Evolutionary conservation across 306 rosid species (phyloP).

Genomic region (Citrullus mucosospermus): DNA sequence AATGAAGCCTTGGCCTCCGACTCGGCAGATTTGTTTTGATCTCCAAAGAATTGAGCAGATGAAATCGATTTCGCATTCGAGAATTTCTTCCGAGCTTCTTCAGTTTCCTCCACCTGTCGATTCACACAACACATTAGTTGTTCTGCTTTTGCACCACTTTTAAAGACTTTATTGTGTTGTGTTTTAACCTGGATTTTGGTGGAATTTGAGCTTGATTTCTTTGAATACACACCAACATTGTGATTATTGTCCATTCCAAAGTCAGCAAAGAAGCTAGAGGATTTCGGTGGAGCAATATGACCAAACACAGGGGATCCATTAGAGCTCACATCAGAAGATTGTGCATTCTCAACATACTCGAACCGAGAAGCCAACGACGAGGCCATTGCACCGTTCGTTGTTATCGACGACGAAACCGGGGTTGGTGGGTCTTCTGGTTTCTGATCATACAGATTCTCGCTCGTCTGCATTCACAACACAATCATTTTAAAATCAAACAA

Average conservation of each 20-base stretch:
- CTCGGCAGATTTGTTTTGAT: slow-evolving; percentile 51
- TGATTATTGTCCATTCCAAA: slow-evolving; percentile 63
- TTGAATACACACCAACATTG: slow-evolving; percentile 14
- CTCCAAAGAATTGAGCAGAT: slow-evolving; percentile 85
- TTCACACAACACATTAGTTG: not conserved
- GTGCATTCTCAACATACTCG: slow-evolving; percentile 81
- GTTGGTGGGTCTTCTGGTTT: slow-evolving; percentile 73
- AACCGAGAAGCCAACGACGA: slow-evolving; percentile 61
- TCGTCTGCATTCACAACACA: slow-evolving; percentile 40
- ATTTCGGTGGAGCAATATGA: slow-evolving; percentile 76
- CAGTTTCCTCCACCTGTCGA: slow-evolving; percentile 53
- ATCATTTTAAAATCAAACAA: not conserved
- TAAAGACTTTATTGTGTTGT: not conserved
- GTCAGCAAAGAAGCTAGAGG: slow-evolving; percentile 83
- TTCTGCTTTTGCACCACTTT: not conserved
- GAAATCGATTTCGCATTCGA: slow-evolving; percentile 90
- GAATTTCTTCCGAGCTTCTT: slow-evolving; percentile 91
- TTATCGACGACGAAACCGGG: slow-evolving; percentile 29
- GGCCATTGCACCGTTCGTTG: slow-evolving; percentile 25
- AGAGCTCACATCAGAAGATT: slow-evolving; percentile 47
- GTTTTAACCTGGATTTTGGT: not conserved
- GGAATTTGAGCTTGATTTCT: slow-evolving; percentile 38
- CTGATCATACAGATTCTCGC: slow-evolving; percentile 80
- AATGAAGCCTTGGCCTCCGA: slow-evolving; percentile 50
- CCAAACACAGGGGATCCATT: slow-evolving; percentile 34